These are phyloP conservation scores for Calonectria montana DNA, from an alignment of 2,329 filamentous ascomycete genomes.

Conservation along the genomic window DNA sequence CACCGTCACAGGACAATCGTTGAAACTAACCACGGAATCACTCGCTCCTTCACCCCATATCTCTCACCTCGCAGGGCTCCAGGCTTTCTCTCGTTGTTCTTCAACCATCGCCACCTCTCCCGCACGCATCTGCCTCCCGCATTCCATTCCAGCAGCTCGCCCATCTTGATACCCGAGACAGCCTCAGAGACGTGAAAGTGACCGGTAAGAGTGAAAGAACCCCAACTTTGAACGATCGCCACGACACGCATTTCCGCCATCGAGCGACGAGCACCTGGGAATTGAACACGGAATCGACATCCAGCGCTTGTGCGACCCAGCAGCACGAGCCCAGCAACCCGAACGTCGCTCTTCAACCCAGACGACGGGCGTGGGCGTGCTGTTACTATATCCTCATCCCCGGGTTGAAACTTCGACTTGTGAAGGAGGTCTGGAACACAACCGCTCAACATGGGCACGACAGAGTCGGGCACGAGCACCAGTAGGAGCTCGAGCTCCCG, in stretches of 20 bases:
- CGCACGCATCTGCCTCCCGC: constrained; percentile 31
- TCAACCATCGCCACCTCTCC: constrained; percentile 31
- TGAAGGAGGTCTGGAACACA: constrained; percentile 33
- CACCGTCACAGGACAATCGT: constrained; percentile 16
- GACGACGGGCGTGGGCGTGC: constrained; percentile 39
- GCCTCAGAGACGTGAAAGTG: constrained; percentile 1
- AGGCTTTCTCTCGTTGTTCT: constrained; percentile 42
- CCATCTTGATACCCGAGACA: constrained; percentile 34
- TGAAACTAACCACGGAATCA: neutral
- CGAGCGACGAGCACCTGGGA: constrained; percentile 13
- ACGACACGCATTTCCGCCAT: constrained; percentile 13
- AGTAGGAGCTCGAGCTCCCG: constrained; percentile 41
- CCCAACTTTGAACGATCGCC: constrained; percentile 8
- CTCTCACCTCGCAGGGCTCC: constrained; percentile 39
- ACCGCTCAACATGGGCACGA: constrained; percentile 38
- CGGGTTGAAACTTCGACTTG: constrained; percentile 18
- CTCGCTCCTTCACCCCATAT: constrained; percentile 2
- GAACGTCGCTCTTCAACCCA: constrained; percentile 36
- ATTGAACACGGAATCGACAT: constrained; percentile 20
- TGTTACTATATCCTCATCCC: constrained; percentile 24
- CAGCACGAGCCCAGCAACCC: constrained; percentile 29
- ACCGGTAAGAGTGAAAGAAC: constrained; percentile 23
- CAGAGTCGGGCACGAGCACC: constrained; percentile 41
- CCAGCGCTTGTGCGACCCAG: constrained; percentile 13
- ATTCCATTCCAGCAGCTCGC: constrained; percentile 34